phyloP scores from a whole-genome alignment of 495 filamentous ascomycete species.

The Penicillium salamii region DNA sequence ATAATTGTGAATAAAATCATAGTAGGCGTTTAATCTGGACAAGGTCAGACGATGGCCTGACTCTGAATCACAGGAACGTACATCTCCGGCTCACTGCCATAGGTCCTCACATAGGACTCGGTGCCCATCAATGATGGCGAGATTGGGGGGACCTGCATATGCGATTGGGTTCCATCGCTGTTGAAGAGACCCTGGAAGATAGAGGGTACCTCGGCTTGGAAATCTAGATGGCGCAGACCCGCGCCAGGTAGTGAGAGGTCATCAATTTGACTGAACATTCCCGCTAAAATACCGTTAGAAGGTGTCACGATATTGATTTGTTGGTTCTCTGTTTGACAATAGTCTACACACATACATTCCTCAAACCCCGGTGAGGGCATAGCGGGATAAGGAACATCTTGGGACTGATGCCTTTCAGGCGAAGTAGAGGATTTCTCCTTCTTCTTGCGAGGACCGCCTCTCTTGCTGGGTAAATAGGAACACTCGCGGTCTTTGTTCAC shows the following conservation, averaged over 20 bases:
- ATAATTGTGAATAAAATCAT: conserved; percentile 57
- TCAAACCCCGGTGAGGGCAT: conserved; percentile 29
- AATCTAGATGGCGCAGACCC: conserved; percentile 41
- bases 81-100: conserved; percentile 44
- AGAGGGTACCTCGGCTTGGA: conserved; percentile 32
- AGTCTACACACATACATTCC: conserved; percentile 29
- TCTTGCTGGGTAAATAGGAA: conserved; percentile 55
- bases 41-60: conserved; percentile 14
- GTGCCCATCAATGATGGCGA: conserved; percentile 29
- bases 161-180: conserved; percentile 19
- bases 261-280: conserved; percentile 45
- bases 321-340: not conserved
- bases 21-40: conserved; percentile 57
- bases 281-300: conserved; percentile 19
- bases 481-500: conserved; percentile 50
- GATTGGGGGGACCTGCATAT: conserved; percentile 32
- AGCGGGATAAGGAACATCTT: conserved; percentile 21
- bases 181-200: conserved; percentile 39
- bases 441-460: conserved; percentile 53
- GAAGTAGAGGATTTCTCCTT: conserved; percentile 30
- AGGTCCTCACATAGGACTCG: conserved; percentile 36
- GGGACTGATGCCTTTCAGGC: conserved; percentile 20
- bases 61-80: conserved; percentile 3
- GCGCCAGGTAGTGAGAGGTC: conserved; percentile 42
- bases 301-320: conserved; percentile 9